Evolutionary conservation across 176 grass and related monocot genomes (phyloP).

Genomic region (Raddia distichophylla): DNA sequence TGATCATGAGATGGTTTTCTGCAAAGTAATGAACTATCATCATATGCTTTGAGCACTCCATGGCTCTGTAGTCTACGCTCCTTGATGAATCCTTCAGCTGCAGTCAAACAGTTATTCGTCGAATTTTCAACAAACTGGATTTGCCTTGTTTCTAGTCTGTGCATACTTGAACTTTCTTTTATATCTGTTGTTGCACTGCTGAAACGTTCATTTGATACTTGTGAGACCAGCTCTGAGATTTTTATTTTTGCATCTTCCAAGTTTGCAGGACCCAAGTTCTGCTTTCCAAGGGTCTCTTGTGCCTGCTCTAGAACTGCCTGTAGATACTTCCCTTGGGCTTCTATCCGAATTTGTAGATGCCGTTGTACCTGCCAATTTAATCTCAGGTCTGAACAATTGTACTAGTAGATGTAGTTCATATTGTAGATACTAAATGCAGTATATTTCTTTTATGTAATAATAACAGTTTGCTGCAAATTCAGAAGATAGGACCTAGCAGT

Average conservation of each 20-base stretch:
- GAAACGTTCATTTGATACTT: constrained; percentile 79
- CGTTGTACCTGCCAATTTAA: constrained; percentile 73
- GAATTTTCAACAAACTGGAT: constrained; percentile 70
- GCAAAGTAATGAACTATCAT: constrained; percentile 50
- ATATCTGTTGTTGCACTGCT: constrained; percentile 47
- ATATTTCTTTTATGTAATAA: constrained; percentile 23
- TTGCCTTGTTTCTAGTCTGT: constrained; percentile 52
- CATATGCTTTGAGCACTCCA: constrained; percentile 52
- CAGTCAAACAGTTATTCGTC: constrained; percentile 59
- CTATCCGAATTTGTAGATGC: constrained; percentile 86
- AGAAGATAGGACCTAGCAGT: constrained; percentile 5
- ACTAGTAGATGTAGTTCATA: constrained; percentile 15
- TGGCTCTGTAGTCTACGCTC: constrained; percentile 53
- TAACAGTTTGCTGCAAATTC: background rate
- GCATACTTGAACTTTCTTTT: constrained; percentile 54
- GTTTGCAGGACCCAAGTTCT: constrained; percentile 61
- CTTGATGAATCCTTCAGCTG: constrained; percentile 63
- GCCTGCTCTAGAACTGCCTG: constrained; percentile 95
- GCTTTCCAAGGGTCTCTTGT: constrained; percentile 86
- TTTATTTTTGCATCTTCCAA: constrained; percentile 81
- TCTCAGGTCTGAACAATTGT: constrained; percentile 33
- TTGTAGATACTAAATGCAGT: constrained; percentile 18
- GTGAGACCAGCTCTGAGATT: constrained; percentile 70
- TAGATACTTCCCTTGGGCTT: constrained; percentile 92
- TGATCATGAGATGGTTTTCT: constrained; percentile 41